Evolutionary conservation across 306 rosid species (phyloP), one percentile per base, ranked within the genome.

Genomic region (Delonix regia): DNA sequence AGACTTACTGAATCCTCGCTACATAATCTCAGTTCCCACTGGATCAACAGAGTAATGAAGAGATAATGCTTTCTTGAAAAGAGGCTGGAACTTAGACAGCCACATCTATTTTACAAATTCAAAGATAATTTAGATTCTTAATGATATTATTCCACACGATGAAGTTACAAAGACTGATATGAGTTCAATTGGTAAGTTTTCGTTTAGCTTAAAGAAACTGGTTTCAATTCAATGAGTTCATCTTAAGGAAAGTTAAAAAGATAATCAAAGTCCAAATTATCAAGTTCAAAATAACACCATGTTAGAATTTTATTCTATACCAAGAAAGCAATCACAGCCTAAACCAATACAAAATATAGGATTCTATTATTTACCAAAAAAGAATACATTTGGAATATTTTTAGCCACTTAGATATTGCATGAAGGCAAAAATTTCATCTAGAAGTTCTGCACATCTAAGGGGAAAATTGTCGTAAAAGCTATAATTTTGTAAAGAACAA

Each of bases 21-120:
- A 92, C 97, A 94, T 94, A 68, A 92, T 82, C 90, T 92, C 97
- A 73, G 92, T 94, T 73, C 99, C 96, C 64, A 92, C 89, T 13
- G 97, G 99, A 82, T 92, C 95, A 73, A 92, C 92, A 34, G 87
- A 81, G 85, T 88, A 89, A 84, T 88, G 89, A 76, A 94, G 85
- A 60, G 94, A 83, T 44, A 94, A 55, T 67, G 83, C 90, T 83
- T 85, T 89, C 86, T 76, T 82, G 82, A 84, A 73, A 81, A 94
- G 85, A 28, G 90, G 88, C 88, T 88, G 87, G 78, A 94, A 89
- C 88, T 92, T 82, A 19, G 86, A 88, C 36, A 44, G 74, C 98
- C 98, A 92, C 72, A 89, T 81, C 98, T 94, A 84, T 70, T 82
- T 78, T 70, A 27, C 48, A 67, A 76, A 84, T 69, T 42, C 61